Base-by-base conservation (phyloP, 2,329 filamentous ascomycete genomes). In the Dendryphion nanum region DNA sequence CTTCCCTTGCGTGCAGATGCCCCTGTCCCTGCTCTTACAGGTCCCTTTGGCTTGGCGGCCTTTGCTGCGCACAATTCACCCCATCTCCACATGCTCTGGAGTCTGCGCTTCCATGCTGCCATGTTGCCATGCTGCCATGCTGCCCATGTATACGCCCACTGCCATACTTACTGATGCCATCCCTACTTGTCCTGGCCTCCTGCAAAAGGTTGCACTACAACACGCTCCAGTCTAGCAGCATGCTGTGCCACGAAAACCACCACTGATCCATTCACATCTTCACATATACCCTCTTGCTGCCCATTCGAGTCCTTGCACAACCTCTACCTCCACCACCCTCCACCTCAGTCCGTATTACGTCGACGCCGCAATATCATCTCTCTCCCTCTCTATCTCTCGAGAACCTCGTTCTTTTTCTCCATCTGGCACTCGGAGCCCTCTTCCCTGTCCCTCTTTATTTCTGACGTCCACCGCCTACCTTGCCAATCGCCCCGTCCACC, bases 51-150 rank as follows among this genome's bases (percentile, higher is more conserved):
- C 28, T 46, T 39, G 54, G 48, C 47, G 55, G 50, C 51, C 54
- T 51, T 51, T 52, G 55, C 50, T 7, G 13, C 13, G 54, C 58
- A 59, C 57, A 55, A 53, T 56, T 52, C 54, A 46, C 37, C 49
- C 51, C 51, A 47, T 59, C 59, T 61, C 59, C 61, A 64, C 60
- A 63, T 53, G 51, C 57, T 55, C 53, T 57, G n/a, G n/a, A n/a
- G n/a, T n/a, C n/a, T n/a, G n/a, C n/a, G n/a, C n/a, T n/a, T n/a
- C n/a, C n/a, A n/a, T n/a, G n/a, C n/a, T n/a, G n/a, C n/a, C n/a
- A n/a, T n/a, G n/a, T n/a, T n/a, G n/a, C n/a, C n/a, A n/a, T 53
- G 50, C 51, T 55, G 45, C 42, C 37, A 7, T 48, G 46, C 48
- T 59, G 48, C 53, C 53, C 47, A 47, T 49, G 41, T 43, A 48